Percentiles rank a stretch among this genome's conserved stretches.
Conservation (phyloP, 345 rosid species). For the Excoecaria cochinchinensis region DNA sequence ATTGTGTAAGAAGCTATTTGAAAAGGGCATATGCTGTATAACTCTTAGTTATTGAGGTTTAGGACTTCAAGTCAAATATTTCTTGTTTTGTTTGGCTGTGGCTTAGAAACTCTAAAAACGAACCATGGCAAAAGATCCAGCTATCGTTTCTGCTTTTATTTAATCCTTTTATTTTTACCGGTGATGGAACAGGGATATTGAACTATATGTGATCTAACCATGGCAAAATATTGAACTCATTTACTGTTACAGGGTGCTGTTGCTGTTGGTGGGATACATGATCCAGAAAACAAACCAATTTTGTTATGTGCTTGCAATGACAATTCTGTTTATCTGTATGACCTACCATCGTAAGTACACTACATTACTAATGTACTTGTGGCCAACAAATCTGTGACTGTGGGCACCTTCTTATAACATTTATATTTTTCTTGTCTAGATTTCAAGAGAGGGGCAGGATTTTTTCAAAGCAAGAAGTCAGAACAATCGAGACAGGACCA, state of each 20-base stretch:
- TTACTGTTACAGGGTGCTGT: constrained; percentile 17
- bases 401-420: too few species aligned
- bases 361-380: neutral
- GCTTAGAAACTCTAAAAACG: neutral
- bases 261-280: constrained; percentile 14
- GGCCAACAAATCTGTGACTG: neutral
- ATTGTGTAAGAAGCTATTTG: neutral
- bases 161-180: too few species aligned
- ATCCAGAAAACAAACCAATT: constrained; percentile 24
- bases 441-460: constrained; percentile 52
- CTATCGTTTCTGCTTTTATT: too few species aligned
- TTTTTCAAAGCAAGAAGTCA: constrained; percentile 35
- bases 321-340: constrained; percentile 11
- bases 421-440: constrained; percentile 12
- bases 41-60: neutral
- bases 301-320: constrained; percentile 28
- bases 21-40: too few species aligned
- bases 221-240: too few species aligned
- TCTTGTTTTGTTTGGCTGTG: neutral
- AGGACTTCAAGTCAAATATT: neutral
- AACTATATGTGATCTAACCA: too few species aligned
- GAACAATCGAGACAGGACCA: constrained; percentile 39
- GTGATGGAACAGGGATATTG: too few species aligned
- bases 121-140: neutral
- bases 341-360: constrained; percentile 18